phyloP scores from a whole-genome alignment of 2,329 filamentous ascomycete genomes.

The Curvularia hawaiiensis region DNA sequence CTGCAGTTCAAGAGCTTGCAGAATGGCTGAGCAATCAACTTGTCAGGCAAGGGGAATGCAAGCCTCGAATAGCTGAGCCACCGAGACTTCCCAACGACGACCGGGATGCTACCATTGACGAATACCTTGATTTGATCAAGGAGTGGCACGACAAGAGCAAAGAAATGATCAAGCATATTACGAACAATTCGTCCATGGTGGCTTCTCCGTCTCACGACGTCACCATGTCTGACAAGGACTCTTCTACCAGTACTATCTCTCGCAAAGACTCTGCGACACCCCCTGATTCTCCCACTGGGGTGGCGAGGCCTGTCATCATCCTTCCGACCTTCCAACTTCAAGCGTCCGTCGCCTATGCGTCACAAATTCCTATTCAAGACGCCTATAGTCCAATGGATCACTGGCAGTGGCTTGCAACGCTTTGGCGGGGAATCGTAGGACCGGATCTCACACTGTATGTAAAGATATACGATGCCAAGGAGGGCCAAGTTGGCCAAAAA shows the following conservation, averaged over 20 bases:
- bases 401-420: conserved; percentile 95
- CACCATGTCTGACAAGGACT: conserved; percentile 19
- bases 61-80: conserved; percentile 57
- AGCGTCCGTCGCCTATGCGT: conserved; percentile 76
- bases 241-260: conserved; percentile 9
- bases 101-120: conserved; percentile 47
- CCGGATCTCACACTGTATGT: conserved; percentile 80
- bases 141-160: conserved; percentile 77
- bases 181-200: conserved; percentile 21
- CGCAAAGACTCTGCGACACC: conserved; percentile 29
- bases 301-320: conserved; percentile 70
- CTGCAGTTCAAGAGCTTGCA: conserved; percentile 69
- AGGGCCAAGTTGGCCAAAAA: conserved; percentile 40
- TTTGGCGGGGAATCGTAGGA: conserved; percentile 86
- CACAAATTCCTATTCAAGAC: conserved; percentile 74
- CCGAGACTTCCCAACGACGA: conserved; percentile 48
- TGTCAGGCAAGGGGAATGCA: conserved; percentile 58
- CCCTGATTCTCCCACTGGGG: conserved; percentile 13
- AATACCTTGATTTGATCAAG: conserved; percentile 71
- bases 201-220: conserved; percentile 8
- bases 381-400: conserved; percentile 83
- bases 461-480: conserved; percentile 41
- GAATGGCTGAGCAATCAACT: conserved; percentile 64
- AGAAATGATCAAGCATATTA: conserved; percentile 69
- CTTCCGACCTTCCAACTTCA: conserved; percentile 81